These are phyloP conservation scores for Fusarium solani-melongenae DNA, from an alignment of 2,329 filamentous ascomycete genomes.

Conservation along the genomic window DNA sequence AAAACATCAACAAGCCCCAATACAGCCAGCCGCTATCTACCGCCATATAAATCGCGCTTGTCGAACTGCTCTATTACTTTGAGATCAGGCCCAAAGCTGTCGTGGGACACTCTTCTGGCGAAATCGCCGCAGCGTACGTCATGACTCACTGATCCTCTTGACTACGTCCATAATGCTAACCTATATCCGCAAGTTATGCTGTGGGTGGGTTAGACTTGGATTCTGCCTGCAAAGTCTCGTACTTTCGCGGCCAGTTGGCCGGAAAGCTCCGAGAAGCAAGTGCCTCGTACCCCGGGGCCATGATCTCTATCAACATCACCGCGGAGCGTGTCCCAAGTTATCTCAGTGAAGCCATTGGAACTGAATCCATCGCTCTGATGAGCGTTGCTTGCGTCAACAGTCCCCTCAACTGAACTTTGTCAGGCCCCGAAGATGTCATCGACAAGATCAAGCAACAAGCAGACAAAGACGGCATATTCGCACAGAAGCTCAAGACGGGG, in stretches of 20 bases:
- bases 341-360: not conserved
- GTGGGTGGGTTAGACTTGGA: conserved; percentile 11
- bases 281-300: conserved; percentile 25
- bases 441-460: conserved; percentile 48
- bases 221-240: conserved; percentile 56
- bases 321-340: not conserved
- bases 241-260: conserved; percentile 54
- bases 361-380: not conserved
- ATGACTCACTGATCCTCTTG: conserved; percentile 41
- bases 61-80: conserved; percentile 54
- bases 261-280: conserved; percentile 31
- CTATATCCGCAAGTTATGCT: not conserved
- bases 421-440: conserved; percentile 56
- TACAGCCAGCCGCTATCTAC: conserved; percentile 55
- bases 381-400: conserved; percentile 60
- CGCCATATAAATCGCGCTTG: conserved; percentile 58
- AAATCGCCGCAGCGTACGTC: conserved; percentile 59
- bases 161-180: not conserved
- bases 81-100: conserved; percentile 51
- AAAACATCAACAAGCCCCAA: conserved; percentile 49
- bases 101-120: conserved; percentile 57
- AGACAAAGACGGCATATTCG: conserved; percentile 55
- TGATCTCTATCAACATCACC: conserved; percentile 40
- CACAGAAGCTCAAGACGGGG: conserved; percentile 56
- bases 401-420: conserved; percentile 59